phyloP scores from a whole-genome alignment of 768 basidiomycete genomes.

The Kwoniella mangroviensis region DNA sequence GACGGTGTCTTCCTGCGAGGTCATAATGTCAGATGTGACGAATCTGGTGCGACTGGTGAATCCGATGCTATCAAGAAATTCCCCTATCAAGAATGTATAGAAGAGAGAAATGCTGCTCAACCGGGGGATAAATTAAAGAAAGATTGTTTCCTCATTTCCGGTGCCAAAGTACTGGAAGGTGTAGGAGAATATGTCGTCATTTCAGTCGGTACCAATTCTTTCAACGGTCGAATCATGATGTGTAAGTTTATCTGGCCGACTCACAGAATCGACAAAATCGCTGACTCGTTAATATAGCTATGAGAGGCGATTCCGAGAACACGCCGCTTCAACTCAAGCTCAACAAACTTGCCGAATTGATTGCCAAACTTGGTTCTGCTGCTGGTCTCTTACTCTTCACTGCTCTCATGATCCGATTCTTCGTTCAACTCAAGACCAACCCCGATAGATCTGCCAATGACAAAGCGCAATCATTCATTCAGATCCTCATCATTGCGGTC shows the following conservation, averaged over 20 bases:
- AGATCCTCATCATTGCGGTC: slow-evolving; percentile 92
- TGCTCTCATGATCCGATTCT: slow-evolving; percentile 90
- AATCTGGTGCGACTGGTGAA: slow-evolving; percentile 95
- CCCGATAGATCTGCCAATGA: slow-evolving; percentile 72
- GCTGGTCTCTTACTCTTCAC: slow-evolving; percentile 81
- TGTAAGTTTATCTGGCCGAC: slow-evolving; percentile 62
- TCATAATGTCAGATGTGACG: slow-evolving; percentile 93
- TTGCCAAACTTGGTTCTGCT: slow-evolving; percentile 83
- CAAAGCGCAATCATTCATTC: slow-evolving; percentile 87
- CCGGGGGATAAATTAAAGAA: slow-evolving; percentile 64
- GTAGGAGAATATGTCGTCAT: slow-evolving; percentile 91
- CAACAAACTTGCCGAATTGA: slow-evolving; percentile 89
- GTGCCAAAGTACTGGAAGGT: slow-evolving; percentile 91
- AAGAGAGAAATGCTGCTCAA: slow-evolving; percentile 60
- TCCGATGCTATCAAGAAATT: slow-evolving; percentile 92
- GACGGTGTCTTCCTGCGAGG: slow-evolving; percentile 93
- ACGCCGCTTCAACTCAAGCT: slow-evolving; percentile 94
- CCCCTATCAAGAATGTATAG: slow-evolving; percentile 74
- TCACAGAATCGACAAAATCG: neutral
- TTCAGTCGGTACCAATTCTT: slow-evolving; percentile 87
- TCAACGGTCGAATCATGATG: slow-evolving; percentile 98
- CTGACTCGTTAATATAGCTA: slow-evolving; percentile 62
- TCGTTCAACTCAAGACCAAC: slow-evolving; percentile 77
- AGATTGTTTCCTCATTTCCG: slow-evolving; percentile 90
- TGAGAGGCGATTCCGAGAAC: slow-evolving; percentile 81